Conservation (phyloP, 768 basidiomycete genomes). For the Fistulinella prunicolor region DNA sequence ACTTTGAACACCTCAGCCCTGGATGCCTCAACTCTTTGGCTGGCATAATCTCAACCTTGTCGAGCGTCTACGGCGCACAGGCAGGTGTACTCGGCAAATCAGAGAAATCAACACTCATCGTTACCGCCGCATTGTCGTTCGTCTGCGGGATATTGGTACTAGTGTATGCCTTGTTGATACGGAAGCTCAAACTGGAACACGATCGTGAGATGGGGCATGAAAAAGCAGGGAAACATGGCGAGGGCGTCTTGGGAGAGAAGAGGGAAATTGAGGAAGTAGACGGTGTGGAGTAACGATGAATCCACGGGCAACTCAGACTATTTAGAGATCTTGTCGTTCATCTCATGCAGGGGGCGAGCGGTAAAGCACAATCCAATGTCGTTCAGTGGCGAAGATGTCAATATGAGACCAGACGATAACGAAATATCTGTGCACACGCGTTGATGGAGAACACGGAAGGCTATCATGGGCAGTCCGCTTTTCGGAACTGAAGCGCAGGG, state of each 20-base stretch:
- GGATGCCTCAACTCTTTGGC: conserved; percentile 56
- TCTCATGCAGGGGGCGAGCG: too few relatives aligned
- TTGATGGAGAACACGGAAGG: background rate
- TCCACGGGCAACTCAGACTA: too few relatives aligned
- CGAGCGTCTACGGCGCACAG: conserved; percentile 50
- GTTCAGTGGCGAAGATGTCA: background rate
- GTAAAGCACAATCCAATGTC: too few relatives aligned
- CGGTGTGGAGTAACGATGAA: too few relatives aligned
- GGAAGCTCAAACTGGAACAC: conserved; percentile 43
- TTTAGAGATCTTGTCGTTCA: too few relatives aligned
- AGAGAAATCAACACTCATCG: conserved; percentile 46
- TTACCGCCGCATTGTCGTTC: conserved; percentile 39
- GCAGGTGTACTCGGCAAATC: conserved; percentile 42
- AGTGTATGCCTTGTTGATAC: conserved; percentile 46
- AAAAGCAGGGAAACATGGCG: conserved; percentile 42
- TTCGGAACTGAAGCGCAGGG: conserved; percentile 4
- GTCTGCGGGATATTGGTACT: conserved; percentile 41
- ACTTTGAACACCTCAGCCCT: conserved; percentile 37
- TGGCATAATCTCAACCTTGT: conserved; percentile 53
- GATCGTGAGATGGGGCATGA: conserved; percentile 41
- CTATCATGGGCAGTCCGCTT: background rate
- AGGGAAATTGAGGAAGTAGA: background rate
- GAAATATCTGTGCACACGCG: background rate
- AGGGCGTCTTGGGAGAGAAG: conserved; percentile 32
- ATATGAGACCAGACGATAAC: background rate